Evolutionary conservation across 2,329 filamentous ascomycete species (phyloP).

Genomic region (Epichloe hybrida): DNA sequence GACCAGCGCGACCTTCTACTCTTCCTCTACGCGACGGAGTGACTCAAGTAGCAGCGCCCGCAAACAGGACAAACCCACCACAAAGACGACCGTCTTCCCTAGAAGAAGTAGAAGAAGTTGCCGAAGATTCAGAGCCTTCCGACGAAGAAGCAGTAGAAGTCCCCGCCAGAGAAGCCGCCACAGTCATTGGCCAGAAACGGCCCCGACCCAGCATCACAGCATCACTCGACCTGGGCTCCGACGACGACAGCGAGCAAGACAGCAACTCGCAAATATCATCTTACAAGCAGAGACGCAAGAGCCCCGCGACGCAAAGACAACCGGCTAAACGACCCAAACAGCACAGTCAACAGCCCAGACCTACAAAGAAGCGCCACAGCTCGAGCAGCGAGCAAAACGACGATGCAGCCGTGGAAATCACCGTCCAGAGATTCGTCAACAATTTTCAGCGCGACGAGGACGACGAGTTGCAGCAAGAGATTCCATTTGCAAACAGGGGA

Average conservation of each 20-base stretch:
- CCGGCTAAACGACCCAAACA: slow-evolving; percentile 8
- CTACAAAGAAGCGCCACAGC: slow-evolving; percentile 12
- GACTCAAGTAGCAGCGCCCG: not conserved
- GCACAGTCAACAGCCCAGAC: slow-evolving; percentile 8
- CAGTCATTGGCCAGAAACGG: slow-evolving; percentile 28
- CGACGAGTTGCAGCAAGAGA: slow-evolving; percentile 34
- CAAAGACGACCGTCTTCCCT: not conserved
- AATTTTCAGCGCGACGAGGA: slow-evolving; percentile 27
- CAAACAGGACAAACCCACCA: not conserved
- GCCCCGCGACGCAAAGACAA: slow-evolving; percentile 30
- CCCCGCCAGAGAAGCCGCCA: slow-evolving; percentile 28
- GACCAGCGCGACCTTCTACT: not conserved
- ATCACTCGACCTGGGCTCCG: slow-evolving; percentile 30
- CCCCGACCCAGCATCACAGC: slow-evolving; percentile 21
- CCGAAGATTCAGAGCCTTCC: slow-evolving; percentile 7
- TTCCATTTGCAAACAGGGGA: slow-evolving; percentile 37
- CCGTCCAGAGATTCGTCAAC: slow-evolving; percentile 45
- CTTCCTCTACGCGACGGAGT: not conserved
- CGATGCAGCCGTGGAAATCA: slow-evolving; percentile 34
- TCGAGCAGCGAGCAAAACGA: slow-evolving; percentile 12
- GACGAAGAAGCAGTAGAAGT: slow-evolving; percentile 30
- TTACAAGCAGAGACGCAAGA: slow-evolving; percentile 15
- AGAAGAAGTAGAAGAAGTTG: not conserved
- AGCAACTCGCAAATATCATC: slow-evolving; percentile 1
- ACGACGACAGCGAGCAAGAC: slow-evolving; percentile 15